Base-by-base conservation (phyloP, 192 early-diverging fungal genomes). In the Coemansia sp. region DNA sequence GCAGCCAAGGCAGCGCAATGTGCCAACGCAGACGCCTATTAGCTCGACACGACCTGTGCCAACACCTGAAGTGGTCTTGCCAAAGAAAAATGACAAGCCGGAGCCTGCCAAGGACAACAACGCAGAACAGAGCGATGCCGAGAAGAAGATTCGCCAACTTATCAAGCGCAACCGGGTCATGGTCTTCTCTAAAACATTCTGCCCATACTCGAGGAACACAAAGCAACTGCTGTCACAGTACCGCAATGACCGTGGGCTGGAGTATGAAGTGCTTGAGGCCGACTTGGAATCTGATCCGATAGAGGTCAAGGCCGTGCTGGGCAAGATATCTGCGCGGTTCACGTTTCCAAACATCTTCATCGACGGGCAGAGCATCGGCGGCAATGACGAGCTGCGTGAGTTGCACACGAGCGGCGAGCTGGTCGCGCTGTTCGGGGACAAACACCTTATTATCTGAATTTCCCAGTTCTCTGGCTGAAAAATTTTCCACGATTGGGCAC, bases 111-210 rank as follows among this genome's bases (percentile, higher is more conserved):
- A 27, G 4, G 51, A 39, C 12, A 29, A 62, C 60, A 37, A 32
- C 21, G 35, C 21, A 1, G 62, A 22, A 24, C 59, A 41, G 23
- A 65, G 62, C 6, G 55, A 61, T 2, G 71, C 61, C 6, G 72
- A 80, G 56, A 12, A 43, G 15, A 67, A 62, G 45, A 29, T 80
- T 23, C 68, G 65, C 9, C 35, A 60, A 22, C 68, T 80, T 12
- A 65, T 80, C 59, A 65, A 52, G 65, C 60, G 60, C 52, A 66
- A 68, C 68, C 71, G 77, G 19, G 77, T 80, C 9, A 80, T 80
- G 71, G 86, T 95, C 38, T 94, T 93, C 66, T 89, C 88, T 69
- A 96, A 90, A 79, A 76, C 85, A 7, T 85, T 83, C 65, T 92
- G 89, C 73, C 89, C 89, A 51, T 92, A 89, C 75, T 90, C 88